Evolutionary conservation across 306 rosid species (phyloP), one percentile per base, ranked within the genome.

Genomic region (Cucumis hystrix): DNA sequence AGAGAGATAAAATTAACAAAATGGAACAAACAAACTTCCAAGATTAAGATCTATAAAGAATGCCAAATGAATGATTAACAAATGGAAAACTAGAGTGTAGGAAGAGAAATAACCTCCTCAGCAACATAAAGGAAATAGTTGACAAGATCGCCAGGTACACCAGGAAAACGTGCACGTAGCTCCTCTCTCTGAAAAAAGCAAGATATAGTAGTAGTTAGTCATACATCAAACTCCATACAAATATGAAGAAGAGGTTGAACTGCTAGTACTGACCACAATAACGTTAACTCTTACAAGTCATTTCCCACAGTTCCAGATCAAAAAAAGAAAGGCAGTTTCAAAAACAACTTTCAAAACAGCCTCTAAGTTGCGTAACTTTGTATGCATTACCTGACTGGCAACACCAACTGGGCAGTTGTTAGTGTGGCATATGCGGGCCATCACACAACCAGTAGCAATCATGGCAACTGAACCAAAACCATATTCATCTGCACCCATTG

Each of bases 361-460:
- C 52, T 33, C 71, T 11, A 21, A 37, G 73, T 37, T 61, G 77
- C 62, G 10, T 75, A 82, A 79, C 52, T 77, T 74, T 45, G 70
- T 40, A 75, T 63, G 70, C 62, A 55, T 59, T 52, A 95, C 98
- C 97, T 95, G 98, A 81, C 98, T 95, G 74, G 98, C 98, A 83
- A 95, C 98, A 61, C 98, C 98, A 87, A 95, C 98, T 41, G 98
- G 97, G 77, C 98, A 95, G 83, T 95, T 92, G 83, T 92, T 92
- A 71, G 97, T 95, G 89, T 95, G 98, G 89, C 97, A 95, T 83
- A 95, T 92, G 68, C 97, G 98, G 37, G 98, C 97, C 97, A 95
- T 92, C 30, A 95, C 91, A 86, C 97, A 95, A 64, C 97, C 97
- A 77, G 97, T 92, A 76, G 97, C 97, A 85, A 92, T 90, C 97